Conservation (phyloP, 306 rosid genomes). For the Lupinus albus region DNA sequence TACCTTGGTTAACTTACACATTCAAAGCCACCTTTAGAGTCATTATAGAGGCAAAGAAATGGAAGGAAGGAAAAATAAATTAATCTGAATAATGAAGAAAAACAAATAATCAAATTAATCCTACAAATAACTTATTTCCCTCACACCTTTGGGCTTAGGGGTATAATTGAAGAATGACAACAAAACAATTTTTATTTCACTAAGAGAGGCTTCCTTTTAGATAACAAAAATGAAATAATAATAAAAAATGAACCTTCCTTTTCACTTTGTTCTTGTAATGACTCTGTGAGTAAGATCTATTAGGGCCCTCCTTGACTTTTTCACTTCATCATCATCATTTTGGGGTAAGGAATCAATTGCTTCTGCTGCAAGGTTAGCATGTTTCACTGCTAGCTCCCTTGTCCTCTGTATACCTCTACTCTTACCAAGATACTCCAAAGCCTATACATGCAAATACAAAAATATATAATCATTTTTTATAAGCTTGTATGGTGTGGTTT, state of each 20-base stretch:
- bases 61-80: not conserved
- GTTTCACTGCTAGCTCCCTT: slow-evolving; percentile 78
- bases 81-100: slow-evolving; percentile 25
- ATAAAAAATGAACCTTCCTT: not conserved
- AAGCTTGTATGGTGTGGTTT: not conserved
- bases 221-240: not conserved
- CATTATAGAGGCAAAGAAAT: not conserved
- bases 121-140: slow-evolving; percentile 35
- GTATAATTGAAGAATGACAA: slow-evolving; percentile 30
- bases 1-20: not conserved
- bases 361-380: slow-evolving; percentile 82
- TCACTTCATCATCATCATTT: slow-evolving; percentile 69
- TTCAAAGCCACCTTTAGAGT: not conserved
- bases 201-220: slow-evolving; percentile 16
- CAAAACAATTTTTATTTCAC: slow-evolving; percentile 32
- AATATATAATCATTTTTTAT: not conserved
- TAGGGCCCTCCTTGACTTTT: slow-evolving; percentile 82
- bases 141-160: slow-evolving; percentile 21
- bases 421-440: slow-evolving; percentile 82
- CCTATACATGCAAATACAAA: slow-evolving; percentile 53
- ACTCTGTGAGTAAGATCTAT: slow-evolving; percentile 81
- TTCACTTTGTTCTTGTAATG: slow-evolving; percentile 79
- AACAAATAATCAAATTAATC: slow-evolving; percentile 27
- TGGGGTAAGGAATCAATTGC: slow-evolving; percentile 86
- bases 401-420: slow-evolving; percentile 85